Evolutionary conservation across 2,329 filamentous ascomycete species (phyloP), one percentile per base, ranked within the genome.

Genomic region (Dothideomycetes sp.): DNA sequence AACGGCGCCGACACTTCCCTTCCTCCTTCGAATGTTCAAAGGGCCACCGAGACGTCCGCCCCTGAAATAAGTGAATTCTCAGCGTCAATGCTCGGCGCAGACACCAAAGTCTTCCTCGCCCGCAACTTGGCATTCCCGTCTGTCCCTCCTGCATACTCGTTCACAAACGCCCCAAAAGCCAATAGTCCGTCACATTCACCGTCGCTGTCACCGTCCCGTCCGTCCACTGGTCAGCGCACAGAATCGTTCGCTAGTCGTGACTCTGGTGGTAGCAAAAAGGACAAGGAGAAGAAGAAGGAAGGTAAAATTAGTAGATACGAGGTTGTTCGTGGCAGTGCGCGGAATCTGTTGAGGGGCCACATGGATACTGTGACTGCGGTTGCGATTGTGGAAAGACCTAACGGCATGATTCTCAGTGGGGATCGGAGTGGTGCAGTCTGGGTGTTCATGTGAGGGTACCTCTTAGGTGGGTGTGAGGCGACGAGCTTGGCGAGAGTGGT

Each of bases 401-500:
- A 94, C 59, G 83, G 82, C 4, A 95, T 96, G 85, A 82, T 88
- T 24, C 71, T 96, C 36, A 93, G 84, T 49, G 88, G 83, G 39
- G 91, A 98, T 66, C 72, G 89, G 51, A 84, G 81, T 30, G 91
- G 91, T 1, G 80, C 89, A 57, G 78, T 96, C 34, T 94, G 91
- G 69, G 79, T 95, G 38, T 94, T 77, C 57, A 73, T 75, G 56
- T 79, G n/a, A n/a, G n/a, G n/a, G n/a, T n/a, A n/a, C n/a, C n/a
- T n/a, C n/a, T n/a, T n/a, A n/a, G n/a, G n/a, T n/a, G n/a, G n/a
- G n/a, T n/a, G n/a, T n/a, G n/a, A n/a, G n/a, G n/a, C n/a, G n/a
- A n/a, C n/a, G n/a, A n/a, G n/a, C n/a, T n/a, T n/a, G n/a, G n/a
- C n/a, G n/a, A n/a, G n/a, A n/a, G n/a, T n/a, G n/a, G n/a, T n/a